Conservation (phyloP, 225 moss, liverwort and hornwort genomes). For the Anthoceros angustus region DNA sequence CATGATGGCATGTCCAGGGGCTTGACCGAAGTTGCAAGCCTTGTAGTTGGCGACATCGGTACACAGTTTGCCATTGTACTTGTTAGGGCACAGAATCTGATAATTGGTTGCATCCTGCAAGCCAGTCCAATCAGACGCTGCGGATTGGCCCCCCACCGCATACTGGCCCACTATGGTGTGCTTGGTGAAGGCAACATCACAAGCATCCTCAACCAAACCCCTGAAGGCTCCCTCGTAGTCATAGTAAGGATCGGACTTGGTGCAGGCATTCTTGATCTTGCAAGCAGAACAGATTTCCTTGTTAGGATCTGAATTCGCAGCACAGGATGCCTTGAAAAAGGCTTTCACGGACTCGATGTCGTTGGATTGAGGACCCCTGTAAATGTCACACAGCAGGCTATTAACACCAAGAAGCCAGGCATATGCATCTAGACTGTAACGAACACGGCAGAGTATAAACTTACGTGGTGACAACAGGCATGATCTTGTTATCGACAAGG, state of each 20-base stretch:
- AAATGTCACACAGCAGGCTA: not conserved
- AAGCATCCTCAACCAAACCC: conserved; percentile 21
- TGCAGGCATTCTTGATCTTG: conserved; percentile 18
- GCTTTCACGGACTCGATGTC: conserved; percentile 26
- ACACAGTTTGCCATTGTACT: conserved; percentile 12
- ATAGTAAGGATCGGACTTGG: conserved; percentile 19
- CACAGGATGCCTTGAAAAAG: conserved; percentile 26
- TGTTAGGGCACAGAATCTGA: conserved; percentile 18
- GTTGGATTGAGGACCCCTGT: conserved; percentile 12
- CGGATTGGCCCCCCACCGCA: conserved; percentile 18
- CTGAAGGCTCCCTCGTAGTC: conserved; percentile 35
- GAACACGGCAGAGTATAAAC: not conserved
- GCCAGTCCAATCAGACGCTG: conserved; percentile 18
- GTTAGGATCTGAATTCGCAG: conserved; percentile 11
- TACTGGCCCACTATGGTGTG: conserved; percentile 29
- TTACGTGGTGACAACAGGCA: conserved; percentile 17
- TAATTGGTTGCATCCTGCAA: conserved; percentile 16
- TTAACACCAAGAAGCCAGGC: not conserved
- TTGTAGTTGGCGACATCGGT: conserved; percentile 14
- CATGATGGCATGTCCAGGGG: conserved; percentile 32
- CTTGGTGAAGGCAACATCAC: conserved; percentile 36
- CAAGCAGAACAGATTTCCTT: conserved; percentile 22
- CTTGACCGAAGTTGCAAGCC: conserved; percentile 32
- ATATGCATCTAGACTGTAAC: not conserved
- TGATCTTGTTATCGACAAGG: conserved; percentile 21